phyloP scores from a whole-genome alignment of 2,329 filamentous ascomycete species.

The Beauveria sp. region DNA sequence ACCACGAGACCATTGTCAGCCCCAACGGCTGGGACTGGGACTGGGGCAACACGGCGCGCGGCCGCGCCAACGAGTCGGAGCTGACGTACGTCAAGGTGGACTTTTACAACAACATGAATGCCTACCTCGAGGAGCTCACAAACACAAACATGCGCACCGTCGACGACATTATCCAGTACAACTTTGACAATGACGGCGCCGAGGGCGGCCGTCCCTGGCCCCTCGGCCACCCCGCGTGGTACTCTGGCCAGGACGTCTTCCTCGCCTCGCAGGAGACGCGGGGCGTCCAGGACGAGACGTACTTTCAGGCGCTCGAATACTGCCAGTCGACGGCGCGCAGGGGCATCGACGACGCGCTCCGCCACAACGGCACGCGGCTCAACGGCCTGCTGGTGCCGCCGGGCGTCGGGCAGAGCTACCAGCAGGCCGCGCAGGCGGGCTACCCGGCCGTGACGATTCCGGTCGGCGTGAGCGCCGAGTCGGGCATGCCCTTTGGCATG shows the following conservation, averaged over 20 bases:
- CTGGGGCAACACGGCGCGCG: conserved; percentile 48
- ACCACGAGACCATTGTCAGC: conserved; percentile 53
- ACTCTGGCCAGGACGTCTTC: conserved; percentile 65
- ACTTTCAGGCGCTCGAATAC: conserved; percentile 59
- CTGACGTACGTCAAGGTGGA: conserved; percentile 66
- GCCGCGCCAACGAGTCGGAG: conserved; percentile 64
- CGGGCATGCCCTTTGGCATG: conserved; percentile 54
- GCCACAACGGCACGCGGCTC: conserved; percentile 36
- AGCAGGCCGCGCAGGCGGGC: conserved; percentile 67
- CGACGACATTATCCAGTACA: conserved; percentile 59
- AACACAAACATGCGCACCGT: conserved; percentile 54
- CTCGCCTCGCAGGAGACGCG: conserved; percentile 53
- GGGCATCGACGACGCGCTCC: conserved; percentile 63
- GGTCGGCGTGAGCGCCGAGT: conserved; percentile 45
- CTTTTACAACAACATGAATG: conserved; percentile 55
- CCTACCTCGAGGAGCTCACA: conserved; percentile 53
- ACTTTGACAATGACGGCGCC: conserved; percentile 53
- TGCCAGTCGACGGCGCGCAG: conserved; percentile 50
- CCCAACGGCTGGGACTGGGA: conserved; percentile 70
- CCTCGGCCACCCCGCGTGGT: conserved; percentile 51
- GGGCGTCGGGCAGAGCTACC: conserved; percentile 58
- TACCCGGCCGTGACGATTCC: conserved; percentile 68
- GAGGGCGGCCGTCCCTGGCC: conserved; percentile 59
- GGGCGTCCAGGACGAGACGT: conserved; percentile 56
- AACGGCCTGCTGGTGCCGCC: conserved; percentile 61